Conservation (phyloP, 2,329 filamentous ascomycete genomes). For the Ophiosphaerella korrae region DNA sequence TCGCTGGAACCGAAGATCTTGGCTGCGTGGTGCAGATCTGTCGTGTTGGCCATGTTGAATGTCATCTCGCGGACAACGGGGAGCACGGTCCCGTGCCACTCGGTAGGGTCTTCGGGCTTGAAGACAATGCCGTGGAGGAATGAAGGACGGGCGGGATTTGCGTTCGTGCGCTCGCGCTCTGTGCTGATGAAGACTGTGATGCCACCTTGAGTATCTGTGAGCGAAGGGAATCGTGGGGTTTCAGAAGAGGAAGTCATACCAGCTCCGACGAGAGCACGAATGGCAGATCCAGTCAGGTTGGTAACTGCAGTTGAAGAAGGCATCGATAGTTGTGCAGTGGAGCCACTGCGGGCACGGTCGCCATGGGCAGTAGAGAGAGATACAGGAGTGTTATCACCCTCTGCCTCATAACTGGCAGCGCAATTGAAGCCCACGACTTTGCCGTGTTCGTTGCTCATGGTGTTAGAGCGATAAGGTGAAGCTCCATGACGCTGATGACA, state of each 20-base stretch:
- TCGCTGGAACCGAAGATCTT: conserved; percentile 7
- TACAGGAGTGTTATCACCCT: neutral
- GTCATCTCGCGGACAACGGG: conserved; percentile 12
- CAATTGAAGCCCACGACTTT: neutral
- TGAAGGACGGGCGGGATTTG: conserved; percentile 7
- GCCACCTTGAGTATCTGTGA: no score
- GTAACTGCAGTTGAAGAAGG: neutral
- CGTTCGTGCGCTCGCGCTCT: conserved; percentile 13
- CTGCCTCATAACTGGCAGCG: neutral
- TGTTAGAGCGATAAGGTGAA: neutral
- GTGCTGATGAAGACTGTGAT: conserved; percentile 9
- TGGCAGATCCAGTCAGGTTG: neutral
- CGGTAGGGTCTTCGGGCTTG: neutral
- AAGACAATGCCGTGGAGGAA: conserved; percentile 15
- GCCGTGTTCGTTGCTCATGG: neutral
- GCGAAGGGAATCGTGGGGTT: no score
- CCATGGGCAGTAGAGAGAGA: neutral
- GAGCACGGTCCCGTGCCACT: conserved; percentile 17
- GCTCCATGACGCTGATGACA: neutral
- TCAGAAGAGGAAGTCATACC: neutral
- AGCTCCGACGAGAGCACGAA: neutral
- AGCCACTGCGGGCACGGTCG: neutral
- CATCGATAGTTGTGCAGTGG: neutral
- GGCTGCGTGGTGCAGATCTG: conserved; percentile 15
- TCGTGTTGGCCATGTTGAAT: conserved; percentile 17